These are phyloP conservation scores for Trichoderma sp. DNA, from an alignment of 2,329 filamentous ascomycete genomes.

Conservation along the genomic window DNA sequence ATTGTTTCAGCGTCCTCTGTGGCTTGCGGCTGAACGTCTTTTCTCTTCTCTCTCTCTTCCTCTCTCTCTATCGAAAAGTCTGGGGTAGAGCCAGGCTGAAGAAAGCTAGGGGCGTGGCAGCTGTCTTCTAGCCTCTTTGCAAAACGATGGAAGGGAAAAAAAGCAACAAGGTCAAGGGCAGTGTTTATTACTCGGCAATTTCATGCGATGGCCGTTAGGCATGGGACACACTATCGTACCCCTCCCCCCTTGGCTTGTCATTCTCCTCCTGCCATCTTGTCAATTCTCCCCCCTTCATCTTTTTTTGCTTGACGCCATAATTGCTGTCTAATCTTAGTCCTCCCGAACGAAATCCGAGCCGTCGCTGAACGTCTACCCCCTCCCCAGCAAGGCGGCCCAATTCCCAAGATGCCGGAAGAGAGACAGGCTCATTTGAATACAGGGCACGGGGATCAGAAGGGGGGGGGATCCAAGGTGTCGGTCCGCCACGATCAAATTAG, in stretches of 20 bases:
- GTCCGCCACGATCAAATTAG: neutral
- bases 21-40: conserved; percentile 1
- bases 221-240: neutral
- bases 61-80: neutral
- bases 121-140: neutral
- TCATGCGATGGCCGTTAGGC: neutral
- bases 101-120: conserved; percentile 13
- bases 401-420: conserved; percentile 23
- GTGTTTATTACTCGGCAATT: conserved; percentile 2
- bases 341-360: conserved; percentile 13
- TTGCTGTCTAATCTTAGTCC: conserved; percentile 16
- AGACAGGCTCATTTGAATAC: conserved; percentile 9
- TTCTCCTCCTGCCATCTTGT: no score
- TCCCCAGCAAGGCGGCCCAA: neutral
- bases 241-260: neutral
- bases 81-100: neutral
- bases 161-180: neutral
- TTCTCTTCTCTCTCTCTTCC: neutral
- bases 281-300: conserved; percentile 13
- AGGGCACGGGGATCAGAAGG: neutral
- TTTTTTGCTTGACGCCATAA: conserved; percentile 14
- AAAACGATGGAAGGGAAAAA: neutral
- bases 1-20: neutral
- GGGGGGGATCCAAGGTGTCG: neutral
- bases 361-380: neutral